Evolutionary conservation across 305 asterid genomes (phyloP).

Genomic region (Plantago lanceolata): DNA sequence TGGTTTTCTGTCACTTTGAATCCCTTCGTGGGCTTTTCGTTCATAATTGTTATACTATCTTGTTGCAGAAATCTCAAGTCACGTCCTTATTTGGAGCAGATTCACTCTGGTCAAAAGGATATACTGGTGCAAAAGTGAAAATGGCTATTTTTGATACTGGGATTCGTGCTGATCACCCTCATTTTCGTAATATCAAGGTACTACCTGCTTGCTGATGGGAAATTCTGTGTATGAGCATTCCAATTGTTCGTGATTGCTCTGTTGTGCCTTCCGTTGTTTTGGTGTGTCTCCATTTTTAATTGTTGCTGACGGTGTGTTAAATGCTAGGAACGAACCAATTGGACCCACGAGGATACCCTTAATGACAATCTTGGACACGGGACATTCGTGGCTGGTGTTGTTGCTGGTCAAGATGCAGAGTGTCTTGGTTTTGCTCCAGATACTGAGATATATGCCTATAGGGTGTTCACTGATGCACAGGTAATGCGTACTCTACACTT

Average conservation of each 20-base stretch:
- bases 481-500: constrained; percentile 59
- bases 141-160: constrained; percentile 99
- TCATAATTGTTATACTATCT: constrained; percentile 23
- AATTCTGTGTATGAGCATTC: constrained; percentile 13
- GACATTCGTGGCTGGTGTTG: constrained; percentile 97
- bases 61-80: constrained; percentile 83
- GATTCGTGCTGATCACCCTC: constrained; percentile 89
- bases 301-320: constrained; percentile 25
- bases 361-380: constrained; percentile 99
- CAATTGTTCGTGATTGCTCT: background rate
- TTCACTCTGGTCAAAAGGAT: constrained; percentile 85
- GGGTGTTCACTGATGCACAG: constrained; percentile 97
- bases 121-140: constrained; percentile 91
- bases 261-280: background rate
- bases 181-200: constrained; percentile 96
- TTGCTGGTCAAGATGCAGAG: constrained; percentile 90
- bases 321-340: constrained; percentile 90
- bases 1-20: background rate
- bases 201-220: constrained; percentile 25
- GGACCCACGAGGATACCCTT: constrained; percentile 94
- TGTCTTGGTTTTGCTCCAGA: constrained; percentile 99
- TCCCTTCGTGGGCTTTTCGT: background rate
- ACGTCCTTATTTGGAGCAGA: constrained; percentile 97
- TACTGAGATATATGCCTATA: constrained; percentile 91
- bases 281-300: constrained; percentile 18